Evolutionary conservation across 164 flowering plant genomes (phyloP), one percentile per base, ranked within the genome.

Genomic region (Cinnamomum micranthum): DNA sequence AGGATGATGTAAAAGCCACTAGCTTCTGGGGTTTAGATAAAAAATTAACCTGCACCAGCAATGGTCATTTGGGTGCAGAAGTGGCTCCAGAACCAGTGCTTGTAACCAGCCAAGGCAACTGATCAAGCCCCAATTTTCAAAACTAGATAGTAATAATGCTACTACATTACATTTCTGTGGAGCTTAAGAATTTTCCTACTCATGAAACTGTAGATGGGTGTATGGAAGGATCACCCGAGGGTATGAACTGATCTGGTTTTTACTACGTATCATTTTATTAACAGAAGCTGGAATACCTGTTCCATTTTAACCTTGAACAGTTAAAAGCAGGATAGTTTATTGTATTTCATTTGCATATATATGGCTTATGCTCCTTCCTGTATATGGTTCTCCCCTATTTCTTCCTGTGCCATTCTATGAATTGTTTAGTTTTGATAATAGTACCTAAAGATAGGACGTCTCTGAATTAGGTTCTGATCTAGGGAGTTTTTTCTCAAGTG

Each of bases 1-100:
- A 82, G 76, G 98, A 94, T 74, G 98, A 94, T 76, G 81, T 81
- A 6, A 94, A 89, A 81, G 50, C 87, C 58, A 90, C 90, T 3
- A 75, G 74, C 17, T 55, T 86, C 0, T 94, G 98, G 98, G 91
- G 89, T n/a, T 77, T 82, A 15, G 84, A 79, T 27, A 76, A 83
- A 50, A 90, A 89, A 71, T 81, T 65, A 19, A 74, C 70, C 17
- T 71, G 72, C n/a, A 52, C 41, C 13, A 68, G 64, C 33, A 86
- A 83, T 58, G 88, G 81, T 19, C 70, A 68, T 75, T 74, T 76
- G 24, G 82, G 77, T 25, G 88, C 88, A 41, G 95, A 83, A 75
- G 86, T 90, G 71, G 84, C 85, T 66, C 89, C 92, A 4, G 94
- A 10, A 73, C 63, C 67, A 11, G 50, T 60, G 78, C 19, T 77